Evolutionary conservation across 768 basidiomycete genomes (phyloP).

Genomic region (Russula griseocarnosa): DNA sequence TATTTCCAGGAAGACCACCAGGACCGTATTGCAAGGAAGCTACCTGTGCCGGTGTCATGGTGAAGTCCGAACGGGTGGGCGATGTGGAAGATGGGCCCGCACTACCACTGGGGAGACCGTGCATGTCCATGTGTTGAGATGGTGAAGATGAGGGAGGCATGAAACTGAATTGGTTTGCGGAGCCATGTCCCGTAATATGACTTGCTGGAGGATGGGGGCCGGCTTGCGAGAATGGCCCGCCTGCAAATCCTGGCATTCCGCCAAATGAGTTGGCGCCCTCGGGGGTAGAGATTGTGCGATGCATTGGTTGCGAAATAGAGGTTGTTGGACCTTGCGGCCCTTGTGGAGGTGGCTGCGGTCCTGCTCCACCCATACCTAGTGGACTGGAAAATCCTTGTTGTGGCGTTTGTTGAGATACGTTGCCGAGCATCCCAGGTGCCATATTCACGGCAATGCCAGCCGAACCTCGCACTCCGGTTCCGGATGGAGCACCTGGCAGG

Average conservation of each 20-base stretch:
- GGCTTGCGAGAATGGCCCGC: slow-evolving; percentile 32
- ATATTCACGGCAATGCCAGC: slow-evolving; percentile 40
- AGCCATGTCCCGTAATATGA: slow-evolving; percentile 14
- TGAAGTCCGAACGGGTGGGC: slow-evolving; percentile 43
- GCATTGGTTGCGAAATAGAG: slow-evolving; percentile 21
- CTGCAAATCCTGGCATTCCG: slow-evolving; percentile 10
- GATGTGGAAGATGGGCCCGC: slow-evolving; percentile 38
- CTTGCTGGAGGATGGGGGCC: slow-evolving; percentile 29
- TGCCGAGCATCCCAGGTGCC: slow-evolving; percentile 48
- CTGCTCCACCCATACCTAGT: slow-evolving; percentile 19
- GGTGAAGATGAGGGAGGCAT: slow-evolving; percentile 46
- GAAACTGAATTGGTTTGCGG: slow-evolving; percentile 38
- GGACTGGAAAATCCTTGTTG: slow-evolving; percentile 17
- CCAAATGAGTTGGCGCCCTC: slow-evolving; percentile 15
- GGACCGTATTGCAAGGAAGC: slow-evolving; percentile 49
- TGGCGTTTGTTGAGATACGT: slow-evolving; percentile 36
- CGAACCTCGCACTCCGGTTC: slow-evolving; percentile 41
- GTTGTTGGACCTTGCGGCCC: slow-evolving; percentile 16
- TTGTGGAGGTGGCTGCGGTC: slow-evolving; percentile 13
- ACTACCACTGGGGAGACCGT: slow-evolving; percentile 39
- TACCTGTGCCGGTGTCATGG: slow-evolving; percentile 61
- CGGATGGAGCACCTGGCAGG: slow-evolving; percentile 31
- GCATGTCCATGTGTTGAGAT: slow-evolving; percentile 44
- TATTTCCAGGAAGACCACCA: slow-evolving; percentile 21
- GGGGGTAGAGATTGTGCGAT: slow-evolving; percentile 18